Percentiles rank a stretch among this genome's conserved stretches.
Evolutionary conservation across 495 filamentous ascomycete genomes (phyloP).

Genomic region (Neurospora sp.): DNA sequence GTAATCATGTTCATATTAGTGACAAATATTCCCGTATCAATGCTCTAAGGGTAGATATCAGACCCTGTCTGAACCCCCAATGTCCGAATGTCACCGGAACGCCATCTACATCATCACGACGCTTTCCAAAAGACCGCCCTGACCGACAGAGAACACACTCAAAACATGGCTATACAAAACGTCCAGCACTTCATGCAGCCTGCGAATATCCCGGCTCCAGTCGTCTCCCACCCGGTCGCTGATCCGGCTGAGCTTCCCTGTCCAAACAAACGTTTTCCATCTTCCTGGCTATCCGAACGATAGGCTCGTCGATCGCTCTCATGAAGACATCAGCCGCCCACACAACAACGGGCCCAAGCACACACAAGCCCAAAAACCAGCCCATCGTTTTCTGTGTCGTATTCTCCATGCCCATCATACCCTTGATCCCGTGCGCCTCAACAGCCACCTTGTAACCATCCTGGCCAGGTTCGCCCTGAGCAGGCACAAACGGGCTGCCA

Average conservation of each 20-base stretch:
- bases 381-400: constrained; percentile 40
- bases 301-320: constrained; percentile 46
- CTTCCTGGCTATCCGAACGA: constrained; percentile 45
- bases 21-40: neutral
- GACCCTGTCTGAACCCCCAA: neutral
- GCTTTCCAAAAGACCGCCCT: neutral
- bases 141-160: neutral
- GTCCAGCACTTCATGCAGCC: constrained; percentile 6
- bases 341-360: constrained; percentile 42
- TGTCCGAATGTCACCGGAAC: neutral
- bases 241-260: constrained; percentile 7
- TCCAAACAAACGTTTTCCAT: constrained; percentile 34
- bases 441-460: constrained; percentile 16
- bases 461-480: constrained; percentile 10
- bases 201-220: constrained; percentile 14
- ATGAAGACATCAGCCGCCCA: constrained; percentile 52
- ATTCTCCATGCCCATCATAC: constrained; percentile 41
- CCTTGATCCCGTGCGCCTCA: constrained; percentile 36
- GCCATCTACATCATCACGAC: neutral
- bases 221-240: constrained; percentile 3
- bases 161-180: neutral
- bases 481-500: constrained; percentile 11
- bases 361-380: constrained; percentile 38
- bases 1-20: neutral
- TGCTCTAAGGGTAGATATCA: neutral